phyloP scores from a whole-genome alignment of 2,329 filamentous ascomycete genomes.

The Phyllosticta citrichinensis region DNA sequence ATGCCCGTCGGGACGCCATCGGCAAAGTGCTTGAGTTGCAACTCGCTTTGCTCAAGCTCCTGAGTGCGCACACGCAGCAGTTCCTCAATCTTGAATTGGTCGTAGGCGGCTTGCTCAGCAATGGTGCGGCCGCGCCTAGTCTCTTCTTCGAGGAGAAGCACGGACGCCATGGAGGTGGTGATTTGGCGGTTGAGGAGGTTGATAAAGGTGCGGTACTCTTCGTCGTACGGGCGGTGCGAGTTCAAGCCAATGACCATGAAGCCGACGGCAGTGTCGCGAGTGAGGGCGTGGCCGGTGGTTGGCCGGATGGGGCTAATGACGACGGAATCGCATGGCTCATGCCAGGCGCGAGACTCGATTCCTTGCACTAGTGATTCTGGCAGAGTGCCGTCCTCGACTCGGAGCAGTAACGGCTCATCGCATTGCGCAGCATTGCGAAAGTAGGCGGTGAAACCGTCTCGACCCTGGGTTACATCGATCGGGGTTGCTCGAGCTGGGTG shows the following conservation, averaged over 20 bases:
- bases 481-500: conserved; percentile 14
- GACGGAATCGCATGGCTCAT: conserved; percentile 8
- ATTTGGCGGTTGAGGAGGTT: conserved; percentile 23
- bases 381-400: conserved; percentile 19
- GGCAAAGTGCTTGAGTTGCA: conserved; percentile 8
- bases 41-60: conserved; percentile 8
- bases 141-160: conserved; percentile 26
- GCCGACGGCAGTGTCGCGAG: conserved; percentile 17
- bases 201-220: conserved; percentile 23
- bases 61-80: conserved; percentile 1
- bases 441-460: conserved; percentile 9
- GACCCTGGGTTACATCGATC: conserved; percentile 6
- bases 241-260: conserved; percentile 24
- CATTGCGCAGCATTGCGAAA: conserved; percentile 20
- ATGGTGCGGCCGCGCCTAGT: conserved; percentile 14
- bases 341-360: conserved; percentile 16
- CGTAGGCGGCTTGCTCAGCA: conserved; percentile 22
- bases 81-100: conserved; percentile 21
- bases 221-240: conserved; percentile 24
- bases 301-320: conserved; percentile 10
- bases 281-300: conserved; percentile 18
- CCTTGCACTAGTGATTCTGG: conserved; percentile 22
- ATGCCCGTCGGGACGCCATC: conserved; percentile 8
- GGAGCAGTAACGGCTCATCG: conserved; percentile 20
- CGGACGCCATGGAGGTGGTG: conserved; percentile 24